Base-by-base conservation (phyloP, 2,329 filamentous ascomycete genomes). In the Corynespora cassiicola region DNA sequence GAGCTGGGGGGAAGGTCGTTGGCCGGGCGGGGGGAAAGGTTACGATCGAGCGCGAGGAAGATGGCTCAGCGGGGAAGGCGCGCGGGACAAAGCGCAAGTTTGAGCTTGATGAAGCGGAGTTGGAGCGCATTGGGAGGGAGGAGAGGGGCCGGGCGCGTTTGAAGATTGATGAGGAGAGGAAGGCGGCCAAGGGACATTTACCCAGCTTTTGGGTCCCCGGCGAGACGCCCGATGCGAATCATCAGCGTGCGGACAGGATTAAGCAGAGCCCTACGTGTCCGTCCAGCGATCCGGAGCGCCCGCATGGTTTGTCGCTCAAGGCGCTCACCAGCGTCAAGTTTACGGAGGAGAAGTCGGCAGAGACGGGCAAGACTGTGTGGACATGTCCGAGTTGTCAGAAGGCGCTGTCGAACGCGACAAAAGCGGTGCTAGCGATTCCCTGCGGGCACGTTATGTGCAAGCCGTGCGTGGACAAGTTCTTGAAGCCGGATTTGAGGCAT, bases 191-290 rank as follows among this genome's bases (percentile, higher is more conserved):
- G 67, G 79, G 82, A 1, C 78, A 79, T 11, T 72, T 96, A 0
- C 88, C 90, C 0, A 95, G 90, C 0, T 97, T 97, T 71, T 97
- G 92, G 94, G 86, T 92, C 1, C 92, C 90, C 0, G 88, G 87
- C 0, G 80, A 92, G 40, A 95, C 88, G 0, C 90, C 90, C 1
- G 76, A 77, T 0, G 41, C 59, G 11, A 62, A 70, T 38, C 79
- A 77, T 23, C 80, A 80, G 30, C 72, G 56, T 29, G 42, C 50
- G 2, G 51, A 59, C 49, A 40, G 65, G 36, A 63, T 72, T 33
- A 95, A 94, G 61, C 71, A 79, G 17, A 75, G 77, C 5, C 89
- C 90, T 0, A 75, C 86, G 2, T 97, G 91, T 56, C 91, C 91
- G 0, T 86, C 85, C 0, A 89, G 89, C 1, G 73, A 78, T 2